Percentiles rank a stretch among this genome's conserved stretches.
Evolutionary conservation across 2,329 filamentous ascomycete species (phyloP).

Genomic region (Pseudodiploospora longispora): DNA sequence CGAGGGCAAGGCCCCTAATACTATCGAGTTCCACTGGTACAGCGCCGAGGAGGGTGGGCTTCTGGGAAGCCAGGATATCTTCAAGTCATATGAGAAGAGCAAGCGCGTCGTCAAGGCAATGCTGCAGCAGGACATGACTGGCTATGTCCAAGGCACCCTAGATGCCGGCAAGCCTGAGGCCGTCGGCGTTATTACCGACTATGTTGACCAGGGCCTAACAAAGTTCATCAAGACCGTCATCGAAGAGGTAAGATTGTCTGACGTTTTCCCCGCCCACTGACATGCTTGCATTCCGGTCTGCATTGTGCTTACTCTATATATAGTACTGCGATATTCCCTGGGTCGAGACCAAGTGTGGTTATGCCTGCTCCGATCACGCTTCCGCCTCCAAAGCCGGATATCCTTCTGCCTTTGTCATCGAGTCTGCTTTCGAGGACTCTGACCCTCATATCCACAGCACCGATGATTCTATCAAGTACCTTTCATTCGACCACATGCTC

Average conservation of each 20-base stretch:
- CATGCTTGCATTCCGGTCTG: not conserved
- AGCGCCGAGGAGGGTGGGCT: conserved; percentile 83
- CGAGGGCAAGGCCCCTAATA: conserved; percentile 68
- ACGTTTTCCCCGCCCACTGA: not conserved
- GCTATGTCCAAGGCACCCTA: conserved; percentile 73
- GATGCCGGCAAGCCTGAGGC: conserved; percentile 76
- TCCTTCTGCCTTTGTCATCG: conserved; percentile 68
- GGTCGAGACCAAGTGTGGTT: conserved; percentile 81
- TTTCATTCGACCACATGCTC: conserved; percentile 84
- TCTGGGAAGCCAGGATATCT: conserved; percentile 83
- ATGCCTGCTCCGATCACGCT: conserved; percentile 72
- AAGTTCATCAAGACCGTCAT: conserved; percentile 87
- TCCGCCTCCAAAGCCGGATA: conserved; percentile 68
- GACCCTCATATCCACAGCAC: conserved; percentile 64
- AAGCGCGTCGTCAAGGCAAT: conserved; percentile 81
- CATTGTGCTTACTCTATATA: no score
- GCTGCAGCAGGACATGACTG: conserved; percentile 98
- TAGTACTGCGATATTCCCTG: conserved; percentile 84
- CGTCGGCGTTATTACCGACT: conserved; percentile 90
- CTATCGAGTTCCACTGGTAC: conserved; percentile 96
- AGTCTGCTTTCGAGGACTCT: conserved; percentile 58
- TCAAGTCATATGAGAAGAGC: conserved; percentile 67
- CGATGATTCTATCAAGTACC: conserved; percentile 61
- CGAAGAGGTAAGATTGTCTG: conserved; percentile 33
- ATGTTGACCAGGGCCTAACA: conserved; percentile 73